Percentiles rank a stretch among this genome's conserved stretches.
phyloP scores from a whole-genome alignment of 805 yeast genomes.

The Metschnikowia baotianmanensis region DNA sequence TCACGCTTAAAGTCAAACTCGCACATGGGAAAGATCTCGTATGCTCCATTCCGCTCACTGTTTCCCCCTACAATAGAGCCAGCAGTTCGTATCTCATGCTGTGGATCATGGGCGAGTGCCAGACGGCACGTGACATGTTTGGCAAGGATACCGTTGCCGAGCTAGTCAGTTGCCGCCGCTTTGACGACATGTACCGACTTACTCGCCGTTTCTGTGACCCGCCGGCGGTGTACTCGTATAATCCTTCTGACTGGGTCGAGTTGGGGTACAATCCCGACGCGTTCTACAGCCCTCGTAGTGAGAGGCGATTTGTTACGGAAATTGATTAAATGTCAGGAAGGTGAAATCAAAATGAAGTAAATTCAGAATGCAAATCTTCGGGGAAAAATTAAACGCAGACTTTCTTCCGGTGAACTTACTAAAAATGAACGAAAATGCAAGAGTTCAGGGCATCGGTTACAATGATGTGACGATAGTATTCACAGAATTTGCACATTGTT shows the following conservation, averaged over 20 bases:
- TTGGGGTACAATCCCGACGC: conserved; percentile 39
- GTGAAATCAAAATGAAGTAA: too few relatives aligned
- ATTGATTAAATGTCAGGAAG: too few relatives aligned
- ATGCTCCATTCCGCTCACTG: conserved; percentile 49
- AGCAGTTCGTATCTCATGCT: conserved; percentile 49
- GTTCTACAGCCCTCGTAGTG: conserved; percentile 21
- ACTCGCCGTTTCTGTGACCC: conserved; percentile 26
- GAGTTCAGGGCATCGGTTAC: too few relatives aligned
- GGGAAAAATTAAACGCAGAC: too few relatives aligned
- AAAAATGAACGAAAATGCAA: too few relatives aligned
- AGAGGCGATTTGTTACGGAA: conserved; percentile 5
- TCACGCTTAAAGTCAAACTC: conserved; percentile 48
- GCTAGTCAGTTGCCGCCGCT: conserved; percentile 18
- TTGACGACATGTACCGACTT: conserved; percentile 22
- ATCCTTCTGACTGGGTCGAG: conserved; percentile 36
- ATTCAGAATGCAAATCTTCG: too few relatives aligned
- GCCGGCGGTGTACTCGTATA: conserved; percentile 29
- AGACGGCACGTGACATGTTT: conserved; percentile 37
- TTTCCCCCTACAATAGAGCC: conserved; percentile 51
- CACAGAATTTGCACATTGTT: too few relatives aligned
- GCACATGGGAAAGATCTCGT: conserved; percentile 50
- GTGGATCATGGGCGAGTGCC: conserved; percentile 54
- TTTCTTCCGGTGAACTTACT: too few relatives aligned
- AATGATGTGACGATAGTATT: too few relatives aligned
- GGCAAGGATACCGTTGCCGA: conserved; percentile 30